Conservation (phyloP, 2,329 filamentous ascomycete genomes). For the Septoria petroselini region DNA sequence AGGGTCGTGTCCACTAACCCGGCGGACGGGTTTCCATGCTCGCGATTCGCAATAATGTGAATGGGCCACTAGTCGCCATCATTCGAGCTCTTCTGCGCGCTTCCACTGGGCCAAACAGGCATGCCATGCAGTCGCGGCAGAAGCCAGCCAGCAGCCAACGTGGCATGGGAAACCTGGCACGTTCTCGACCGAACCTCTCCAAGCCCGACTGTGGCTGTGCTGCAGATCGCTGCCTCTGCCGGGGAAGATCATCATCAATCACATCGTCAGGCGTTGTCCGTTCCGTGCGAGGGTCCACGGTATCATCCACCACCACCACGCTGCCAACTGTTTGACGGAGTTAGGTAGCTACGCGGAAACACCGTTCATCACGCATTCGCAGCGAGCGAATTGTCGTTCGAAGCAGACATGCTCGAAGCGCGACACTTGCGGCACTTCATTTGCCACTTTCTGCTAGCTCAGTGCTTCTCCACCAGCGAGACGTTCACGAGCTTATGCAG, state of each 20-base stretch:
- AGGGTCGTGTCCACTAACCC: conserved; percentile 13
- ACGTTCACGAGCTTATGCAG: conserved; percentile 2
- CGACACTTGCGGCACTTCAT: conserved; percentile 8
- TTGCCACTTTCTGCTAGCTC: background rate
- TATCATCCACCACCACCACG: background rate
- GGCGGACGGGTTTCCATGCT: conserved; percentile 1
- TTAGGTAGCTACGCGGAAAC: conserved; percentile 1
- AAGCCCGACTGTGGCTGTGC: conserved; percentile 10
- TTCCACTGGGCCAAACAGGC: conserved; percentile 9
- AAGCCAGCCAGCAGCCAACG: conserved; percentile 4
- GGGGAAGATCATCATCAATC: conserved; percentile 15
- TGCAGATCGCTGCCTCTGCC: conserved; percentile 5
- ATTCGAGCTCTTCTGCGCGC: background rate
- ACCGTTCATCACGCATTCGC: background rate
- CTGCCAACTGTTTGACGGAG: too few relatives aligned
- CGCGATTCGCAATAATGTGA: conserved; percentile 3
- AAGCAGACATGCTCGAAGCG: conserved; percentile 9
- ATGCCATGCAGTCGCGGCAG: conserved; percentile 10
- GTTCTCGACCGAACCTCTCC: conserved; percentile 8
- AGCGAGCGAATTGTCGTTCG: background rate
- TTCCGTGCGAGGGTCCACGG: background rate
- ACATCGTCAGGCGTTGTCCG: conserved; percentile 5
- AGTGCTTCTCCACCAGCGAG: background rate
- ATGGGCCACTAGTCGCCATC: background rate
- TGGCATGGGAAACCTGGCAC: conserved; percentile 14